These are phyloP conservation scores for Pulicaria dysenterica DNA, from an alignment of 129 eudicot species.

Conservation along the genomic window DNA sequence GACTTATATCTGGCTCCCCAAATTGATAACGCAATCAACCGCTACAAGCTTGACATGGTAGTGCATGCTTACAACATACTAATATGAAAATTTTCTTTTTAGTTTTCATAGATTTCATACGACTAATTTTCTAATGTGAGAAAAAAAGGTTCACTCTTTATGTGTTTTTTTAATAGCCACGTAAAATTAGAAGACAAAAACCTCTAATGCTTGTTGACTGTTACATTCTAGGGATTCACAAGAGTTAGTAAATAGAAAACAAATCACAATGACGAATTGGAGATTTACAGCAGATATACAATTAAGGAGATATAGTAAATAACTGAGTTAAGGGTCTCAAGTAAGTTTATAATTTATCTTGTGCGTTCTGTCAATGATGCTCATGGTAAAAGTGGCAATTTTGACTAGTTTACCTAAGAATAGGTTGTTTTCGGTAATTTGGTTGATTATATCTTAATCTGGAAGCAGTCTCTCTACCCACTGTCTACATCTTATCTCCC, in stretches of 20 bases:
- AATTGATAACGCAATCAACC: constrained; percentile 57
- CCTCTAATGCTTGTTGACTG: not conserved
- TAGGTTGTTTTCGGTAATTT: not conserved
- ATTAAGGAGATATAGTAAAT: too few species aligned
- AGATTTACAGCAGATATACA: too few species aligned
- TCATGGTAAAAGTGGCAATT: too few species aligned
- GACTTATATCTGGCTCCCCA: constrained; percentile 88
- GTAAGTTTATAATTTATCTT: not conserved
- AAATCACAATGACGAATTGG: too few species aligned
- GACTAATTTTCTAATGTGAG: constrained; percentile 2
- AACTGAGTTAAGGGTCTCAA: not conserved
- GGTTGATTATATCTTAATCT: not conserved
- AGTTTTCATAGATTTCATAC: not conserved
- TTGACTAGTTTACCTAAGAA: not conserved
- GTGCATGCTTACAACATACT: not conserved
- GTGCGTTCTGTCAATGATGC: too few species aligned
- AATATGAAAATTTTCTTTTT: not conserved
- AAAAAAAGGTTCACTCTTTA: not conserved
- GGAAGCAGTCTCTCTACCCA: too few species aligned
- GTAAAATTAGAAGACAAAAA: not conserved
- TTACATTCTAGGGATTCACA: not conserved
- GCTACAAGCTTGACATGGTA: constrained; percentile 77
- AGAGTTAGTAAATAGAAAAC: too few species aligned
- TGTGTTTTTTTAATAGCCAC: not conserved
- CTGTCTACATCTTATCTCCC: too few species aligned